Conservation (phyloP, 495 filamentous ascomycete genomes). For the Talaromyces proteolyticus region DNA sequence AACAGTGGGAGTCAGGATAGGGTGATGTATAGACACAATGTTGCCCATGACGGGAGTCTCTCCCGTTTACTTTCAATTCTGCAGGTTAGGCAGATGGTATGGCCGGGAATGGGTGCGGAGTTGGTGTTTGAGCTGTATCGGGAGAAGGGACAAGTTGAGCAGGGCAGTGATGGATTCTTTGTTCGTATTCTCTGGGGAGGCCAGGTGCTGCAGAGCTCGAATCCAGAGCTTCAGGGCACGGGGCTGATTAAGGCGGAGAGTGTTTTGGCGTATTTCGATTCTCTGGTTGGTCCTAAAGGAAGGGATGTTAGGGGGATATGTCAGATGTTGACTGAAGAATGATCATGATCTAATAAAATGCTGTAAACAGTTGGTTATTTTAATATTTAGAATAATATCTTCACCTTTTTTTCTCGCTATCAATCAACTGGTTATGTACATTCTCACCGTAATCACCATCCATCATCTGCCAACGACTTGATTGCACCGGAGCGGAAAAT, state of each 20-base stretch:
- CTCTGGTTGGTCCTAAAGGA: constrained; percentile 48
- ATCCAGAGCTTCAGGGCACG: constrained; percentile 50
- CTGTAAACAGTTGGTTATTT: too few species aligned
- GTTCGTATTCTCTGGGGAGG: constrained; percentile 61
- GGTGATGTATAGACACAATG: constrained; percentile 56
- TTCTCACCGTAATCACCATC: too few species aligned
- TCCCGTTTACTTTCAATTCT: constrained; percentile 55
- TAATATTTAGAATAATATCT: background rate
- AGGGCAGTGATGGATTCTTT: constrained; percentile 20
- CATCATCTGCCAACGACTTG: too few species aligned
- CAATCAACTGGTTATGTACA: too few species aligned
- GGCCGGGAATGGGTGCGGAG: constrained; percentile 69
- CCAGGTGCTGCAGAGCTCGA: constrained; percentile 49
- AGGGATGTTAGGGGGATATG: constrained; percentile 37
- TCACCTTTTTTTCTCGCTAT: too few species aligned
- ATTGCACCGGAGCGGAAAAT: too few species aligned
- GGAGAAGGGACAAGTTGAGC: constrained; percentile 10
- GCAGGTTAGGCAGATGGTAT: constrained; percentile 63
- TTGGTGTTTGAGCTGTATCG: constrained; percentile 61
- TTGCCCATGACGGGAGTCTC: constrained; percentile 66
- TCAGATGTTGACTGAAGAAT: background rate
- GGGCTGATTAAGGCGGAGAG: constrained; percentile 56
- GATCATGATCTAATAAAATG: too few species aligned
- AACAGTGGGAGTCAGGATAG: background rate
- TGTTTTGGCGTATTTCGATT: constrained; percentile 58